phyloP scores from a whole-genome alignment of 1,284 basidiomycete genomes.

The Microbotryomycetes sp. region DNA sequence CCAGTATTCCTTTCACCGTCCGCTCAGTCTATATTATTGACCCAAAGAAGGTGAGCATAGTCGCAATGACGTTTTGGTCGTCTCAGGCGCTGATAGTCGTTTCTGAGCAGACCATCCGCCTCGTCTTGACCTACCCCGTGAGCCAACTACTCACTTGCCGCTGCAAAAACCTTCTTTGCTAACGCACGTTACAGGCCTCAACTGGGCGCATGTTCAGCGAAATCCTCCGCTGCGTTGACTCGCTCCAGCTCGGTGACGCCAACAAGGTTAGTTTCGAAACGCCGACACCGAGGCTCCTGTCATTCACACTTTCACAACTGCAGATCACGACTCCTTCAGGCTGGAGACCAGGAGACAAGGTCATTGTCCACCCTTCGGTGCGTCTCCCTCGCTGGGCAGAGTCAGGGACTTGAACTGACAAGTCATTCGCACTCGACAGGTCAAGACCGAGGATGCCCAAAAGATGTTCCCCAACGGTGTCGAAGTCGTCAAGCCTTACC shows the following conservation, averaged over 20 bases:
- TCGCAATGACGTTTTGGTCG: background rate
- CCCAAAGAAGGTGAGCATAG: conserved; percentile 55
- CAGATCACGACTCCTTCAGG: conserved; percentile 71
- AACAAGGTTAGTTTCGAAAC: conserved; percentile 46
- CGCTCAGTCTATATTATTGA: conserved; percentile 93
- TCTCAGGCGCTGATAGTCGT: background rate
- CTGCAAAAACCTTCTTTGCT: conserved; percentile 48
- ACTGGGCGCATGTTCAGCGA: conserved; percentile 60
- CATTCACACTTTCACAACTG: conserved; percentile 11
- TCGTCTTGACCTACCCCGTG: conserved; percentile 81
- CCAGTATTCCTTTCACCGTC: conserved; percentile 58
- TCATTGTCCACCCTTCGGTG: conserved; percentile 68
- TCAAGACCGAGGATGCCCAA: conserved; percentile 81
- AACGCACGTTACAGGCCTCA: conserved; percentile 42
- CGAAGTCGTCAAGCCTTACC: conserved; percentile 43
- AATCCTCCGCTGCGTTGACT: conserved; percentile 74
- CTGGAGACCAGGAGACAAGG: conserved; percentile 89
- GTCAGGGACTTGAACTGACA: no score
- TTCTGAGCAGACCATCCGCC: conserved; percentile 62
- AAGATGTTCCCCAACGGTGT: conserved; percentile 65
- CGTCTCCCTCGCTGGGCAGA: no score
- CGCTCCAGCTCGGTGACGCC: conserved; percentile 90
- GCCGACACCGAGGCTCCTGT: background rate
- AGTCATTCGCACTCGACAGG: conserved; percentile 43
- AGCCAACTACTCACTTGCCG: conserved; percentile 53